Conservation (phyloP, 441 rosid genomes). For the Adansonia grandidieri region DNA sequence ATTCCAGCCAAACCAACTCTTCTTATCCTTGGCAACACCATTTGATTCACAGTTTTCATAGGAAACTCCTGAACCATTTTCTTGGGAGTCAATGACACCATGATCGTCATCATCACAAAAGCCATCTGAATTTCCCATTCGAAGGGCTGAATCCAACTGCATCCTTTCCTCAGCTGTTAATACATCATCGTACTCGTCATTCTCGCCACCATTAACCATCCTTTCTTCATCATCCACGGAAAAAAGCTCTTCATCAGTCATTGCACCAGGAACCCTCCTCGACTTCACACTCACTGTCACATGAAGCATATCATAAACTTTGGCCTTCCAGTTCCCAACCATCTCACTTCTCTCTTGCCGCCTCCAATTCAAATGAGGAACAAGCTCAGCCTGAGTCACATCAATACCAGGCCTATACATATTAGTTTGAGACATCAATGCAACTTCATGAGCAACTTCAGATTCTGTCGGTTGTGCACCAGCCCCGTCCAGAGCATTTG, state of each 20-base stretch:
- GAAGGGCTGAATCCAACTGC: conserved; percentile 82
- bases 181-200: conserved; percentile 72
- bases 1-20: conserved; percentile 96
- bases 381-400: conserved; percentile 94
- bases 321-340: conserved; percentile 97
- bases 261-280: conserved; percentile 99
- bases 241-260: conserved; percentile 97
- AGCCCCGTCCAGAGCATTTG: conserved; percentile 98
- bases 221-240: conserved; percentile 78
- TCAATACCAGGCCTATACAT: conserved; percentile 99
- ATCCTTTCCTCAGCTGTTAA: conserved; percentile 86
- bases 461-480: conserved; percentile 92
- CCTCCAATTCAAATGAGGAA: conserved; percentile 95
- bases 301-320: conserved; percentile 94
- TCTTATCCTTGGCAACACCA: conserved; percentile 77
- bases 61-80: conserved; percentile 57
- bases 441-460: conserved; percentile 95
- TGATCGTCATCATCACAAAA: conserved; percentile 70
- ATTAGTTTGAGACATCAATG: conserved; percentile 95
- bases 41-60: conserved; percentile 64
- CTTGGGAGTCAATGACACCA: conserved; percentile 52
- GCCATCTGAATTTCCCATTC: conserved; percentile 65
- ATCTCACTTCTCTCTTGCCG: conserved; percentile 93
- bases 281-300: conserved; percentile 99
- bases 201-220: conserved; percentile 59